phyloP scores from a whole-genome alignment of 2,329 filamentous ascomycete species.

The Waltergamsia citrina region DNA sequence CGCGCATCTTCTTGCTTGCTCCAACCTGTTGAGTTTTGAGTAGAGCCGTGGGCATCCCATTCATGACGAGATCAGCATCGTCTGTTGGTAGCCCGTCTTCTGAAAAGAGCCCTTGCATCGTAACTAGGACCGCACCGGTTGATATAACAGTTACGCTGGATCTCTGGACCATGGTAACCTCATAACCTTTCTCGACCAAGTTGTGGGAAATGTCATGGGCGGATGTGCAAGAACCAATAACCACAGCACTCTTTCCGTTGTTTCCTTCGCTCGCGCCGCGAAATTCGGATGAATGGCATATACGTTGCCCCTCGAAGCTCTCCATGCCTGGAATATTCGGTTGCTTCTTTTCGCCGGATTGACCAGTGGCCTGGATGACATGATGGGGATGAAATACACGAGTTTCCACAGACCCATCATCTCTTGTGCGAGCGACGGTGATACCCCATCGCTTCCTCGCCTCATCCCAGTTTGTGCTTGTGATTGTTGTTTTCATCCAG shows the following conservation, averaged over 20 bases:
- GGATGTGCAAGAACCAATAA: constrained; percentile 61
- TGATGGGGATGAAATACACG: constrained; percentile 52
- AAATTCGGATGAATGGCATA: constrained; percentile 56
- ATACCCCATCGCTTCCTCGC: constrained; percentile 43
- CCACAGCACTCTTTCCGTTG: constrained; percentile 49
- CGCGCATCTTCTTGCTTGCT: constrained; percentile 20
- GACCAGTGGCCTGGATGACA: constrained; percentile 58
- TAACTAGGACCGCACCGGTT: constrained; percentile 39
- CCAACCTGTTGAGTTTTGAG: constrained; percentile 48
- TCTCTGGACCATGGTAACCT: constrained; percentile 62
- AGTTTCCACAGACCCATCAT: constrained; percentile 34
- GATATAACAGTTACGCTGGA: constrained; percentile 56
- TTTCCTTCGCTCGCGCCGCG: constrained; percentile 36
- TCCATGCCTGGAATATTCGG: constrained; percentile 48
- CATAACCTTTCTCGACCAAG: constrained; percentile 55
- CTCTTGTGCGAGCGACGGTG: constrained; percentile 38
- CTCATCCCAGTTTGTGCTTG: constrained; percentile 39
- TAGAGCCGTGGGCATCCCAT: constrained; percentile 48
- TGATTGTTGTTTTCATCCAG: constrained; percentile 47
- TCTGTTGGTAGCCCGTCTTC: constrained; percentile 49
- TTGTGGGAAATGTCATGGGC: constrained; percentile 62
- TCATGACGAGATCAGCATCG: constrained; percentile 53
- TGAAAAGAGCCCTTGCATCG: constrained; percentile 40
- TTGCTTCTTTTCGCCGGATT: constrained; percentile 55
- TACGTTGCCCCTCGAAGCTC: constrained; percentile 45